Conservation (phyloP, 306 rosid species). For the Vigna reflexopilosa region DNA sequence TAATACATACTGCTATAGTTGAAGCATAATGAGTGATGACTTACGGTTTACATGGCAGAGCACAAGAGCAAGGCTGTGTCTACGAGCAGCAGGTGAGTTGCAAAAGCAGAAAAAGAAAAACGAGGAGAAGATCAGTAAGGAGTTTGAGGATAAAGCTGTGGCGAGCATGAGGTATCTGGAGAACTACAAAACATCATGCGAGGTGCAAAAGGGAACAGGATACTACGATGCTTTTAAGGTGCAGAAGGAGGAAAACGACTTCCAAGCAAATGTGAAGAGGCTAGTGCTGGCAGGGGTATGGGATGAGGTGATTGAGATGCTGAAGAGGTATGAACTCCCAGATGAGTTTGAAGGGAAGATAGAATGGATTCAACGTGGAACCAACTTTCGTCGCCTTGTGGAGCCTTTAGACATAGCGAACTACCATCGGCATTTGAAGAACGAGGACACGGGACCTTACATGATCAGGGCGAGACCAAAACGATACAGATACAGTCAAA, state of each 20-base stretch:
- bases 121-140: slow-evolving; percentile 39
- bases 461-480: slow-evolving; percentile 63
- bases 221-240: slow-evolving; percentile 78
- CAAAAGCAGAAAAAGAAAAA: slow-evolving; percentile 57
- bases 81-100: slow-evolving; percentile 68
- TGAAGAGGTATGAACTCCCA: slow-evolving; percentile 71
- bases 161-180: slow-evolving; percentile 38
- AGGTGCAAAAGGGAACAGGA: slow-evolving; percentile 41
- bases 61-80: slow-evolving; percentile 64
- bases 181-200: slow-evolving; percentile 49
- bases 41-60: slow-evolving; percentile 56
- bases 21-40: slow-evolving; percentile 6
- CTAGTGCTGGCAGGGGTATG: slow-evolving; percentile 70
- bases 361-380: slow-evolving; percentile 63
- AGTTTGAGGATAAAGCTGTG: slow-evolving; percentile 14
- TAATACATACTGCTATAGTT: background rate
- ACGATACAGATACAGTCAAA: slow-evolving; percentile 64
- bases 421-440: slow-evolving; percentile 71
- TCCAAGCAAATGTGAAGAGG: slow-evolving; percentile 76
- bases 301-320: slow-evolving; percentile 79
- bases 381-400: slow-evolving; percentile 59
- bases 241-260: slow-evolving; percentile 58
- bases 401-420: slow-evolving; percentile 91
- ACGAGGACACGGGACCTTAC: slow-evolving; percentile 72
- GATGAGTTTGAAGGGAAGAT: slow-evolving; percentile 67